Evolutionary conservation across 2,329 filamentous ascomycete genomes (phyloP).

Genomic region (Didymella keratinophila): DNA sequence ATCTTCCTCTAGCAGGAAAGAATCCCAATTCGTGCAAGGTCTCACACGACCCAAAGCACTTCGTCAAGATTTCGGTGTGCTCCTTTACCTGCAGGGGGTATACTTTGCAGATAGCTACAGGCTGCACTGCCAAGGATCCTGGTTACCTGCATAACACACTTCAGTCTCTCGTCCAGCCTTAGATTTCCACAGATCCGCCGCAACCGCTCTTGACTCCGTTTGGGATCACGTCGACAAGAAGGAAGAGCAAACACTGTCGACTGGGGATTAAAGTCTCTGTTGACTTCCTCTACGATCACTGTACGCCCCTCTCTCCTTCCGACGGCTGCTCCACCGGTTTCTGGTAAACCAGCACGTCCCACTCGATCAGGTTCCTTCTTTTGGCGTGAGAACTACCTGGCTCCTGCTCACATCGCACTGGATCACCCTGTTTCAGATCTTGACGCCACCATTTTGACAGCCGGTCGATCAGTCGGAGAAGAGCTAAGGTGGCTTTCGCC

Average conservation of each 20-base stretch:
- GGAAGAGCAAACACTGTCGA: conserved; percentile 1
- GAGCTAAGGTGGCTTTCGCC: background rate
- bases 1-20: background rate
- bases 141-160: conserved; percentile 10
- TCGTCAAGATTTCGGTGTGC: background rate
- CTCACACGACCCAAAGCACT: conserved; percentile 1
- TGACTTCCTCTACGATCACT: background rate
- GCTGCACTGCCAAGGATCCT: conserved; percentile 1
- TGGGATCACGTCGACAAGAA: background rate
- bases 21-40: background rate
- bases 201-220: conserved; percentile 4
- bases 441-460: background rate
- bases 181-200: conserved; percentile 2
- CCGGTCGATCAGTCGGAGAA: background rate
- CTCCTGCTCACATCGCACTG: too few relatives aligned
- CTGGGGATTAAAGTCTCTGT: background rate
- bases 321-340: background rate
- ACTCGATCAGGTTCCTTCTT: background rate
- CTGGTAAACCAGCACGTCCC: background rate
- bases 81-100: background rate
- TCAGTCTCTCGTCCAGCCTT: conserved; percentile 1
- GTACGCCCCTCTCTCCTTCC: background rate
- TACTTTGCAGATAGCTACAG: conserved; percentile 7
- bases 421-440: background rate
- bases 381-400: background rate